Conservation (phyloP, 1,139 yeast genomes). For the Candida tropicalis region DNA sequence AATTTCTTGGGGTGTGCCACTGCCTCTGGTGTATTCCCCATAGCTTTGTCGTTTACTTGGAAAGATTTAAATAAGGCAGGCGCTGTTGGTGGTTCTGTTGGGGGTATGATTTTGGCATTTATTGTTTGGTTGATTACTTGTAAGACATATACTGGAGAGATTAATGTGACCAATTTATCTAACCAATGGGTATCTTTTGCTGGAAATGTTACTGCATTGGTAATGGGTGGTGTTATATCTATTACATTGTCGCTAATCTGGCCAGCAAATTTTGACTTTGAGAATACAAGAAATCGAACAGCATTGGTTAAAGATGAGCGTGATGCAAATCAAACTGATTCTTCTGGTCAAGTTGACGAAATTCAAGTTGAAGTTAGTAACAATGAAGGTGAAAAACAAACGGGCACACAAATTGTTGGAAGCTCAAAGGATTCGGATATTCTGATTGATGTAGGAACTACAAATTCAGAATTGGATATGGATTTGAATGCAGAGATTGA, state of each 20-base stretch:
- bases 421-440: slow-evolving; percentile 5
- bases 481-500: slow-evolving; percentile 17
- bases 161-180: slow-evolving; percentile 22
- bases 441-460: slow-evolving; percentile 9
- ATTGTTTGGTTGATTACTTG: slow-evolving; percentile 23
- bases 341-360: background rate
- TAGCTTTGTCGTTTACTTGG: slow-evolving; percentile 44
- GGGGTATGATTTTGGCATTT: slow-evolving; percentile 27
- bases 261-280: slow-evolving; percentile 41
- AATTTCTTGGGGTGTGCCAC: slow-evolving; percentile 38
- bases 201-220: slow-evolving; percentile 20
- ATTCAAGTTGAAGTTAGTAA: background rate
- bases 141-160: slow-evolving; percentile 28
- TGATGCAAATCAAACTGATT: background rate
- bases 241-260: slow-evolving; percentile 28
- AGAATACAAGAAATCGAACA: slow-evolving; percentile 34
- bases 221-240: slow-evolving; percentile 34
- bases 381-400: background rate
- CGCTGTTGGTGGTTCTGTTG: slow-evolving; percentile 31
- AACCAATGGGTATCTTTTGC: slow-evolving; percentile 25
- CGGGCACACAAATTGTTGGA: background rate
- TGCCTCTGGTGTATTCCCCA: slow-evolving; percentile 45
- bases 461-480: slow-evolving; percentile 13
- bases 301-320: slow-evolving; percentile 21
- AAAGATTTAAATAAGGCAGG: slow-evolving; percentile 35